Percentiles rank a stretch among this genome's conserved stretches.
Evolutionary conservation across 495 filamentous ascomycete genomes (phyloP).

Genomic region (Amphirosellinia nigrospora): DNA sequence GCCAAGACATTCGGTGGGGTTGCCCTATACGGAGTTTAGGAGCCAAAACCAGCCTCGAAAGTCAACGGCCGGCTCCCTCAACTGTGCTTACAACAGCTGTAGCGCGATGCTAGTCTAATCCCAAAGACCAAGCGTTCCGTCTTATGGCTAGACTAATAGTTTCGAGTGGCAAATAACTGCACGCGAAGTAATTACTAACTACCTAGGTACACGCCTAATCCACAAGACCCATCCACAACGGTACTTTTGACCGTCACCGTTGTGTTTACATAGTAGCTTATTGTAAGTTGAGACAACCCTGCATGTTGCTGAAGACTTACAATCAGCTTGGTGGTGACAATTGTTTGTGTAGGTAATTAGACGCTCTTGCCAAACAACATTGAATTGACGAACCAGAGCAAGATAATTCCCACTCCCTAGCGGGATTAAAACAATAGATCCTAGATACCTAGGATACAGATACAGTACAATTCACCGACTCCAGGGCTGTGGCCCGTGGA

Average conservation of each 20-base stretch:
- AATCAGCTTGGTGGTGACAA: too few species aligned
- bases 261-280: background rate
- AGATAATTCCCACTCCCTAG: constrained; percentile 7
- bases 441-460: too few species aligned
- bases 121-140: background rate
- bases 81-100: constrained; percentile 4
- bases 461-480: background rate
- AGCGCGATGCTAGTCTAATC: constrained; percentile 6
- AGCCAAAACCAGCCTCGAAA: constrained; percentile 4
- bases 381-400: constrained; percentile 2
- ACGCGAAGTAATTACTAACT: background rate
- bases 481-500: constrained; percentile 11
- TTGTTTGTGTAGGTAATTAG: too few species aligned
- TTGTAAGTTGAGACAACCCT: background rate
- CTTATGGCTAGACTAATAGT: background rate
- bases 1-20: constrained; percentile 22
- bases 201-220: background rate
- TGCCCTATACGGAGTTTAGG: constrained; percentile 17
- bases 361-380: background rate
- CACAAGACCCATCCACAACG: background rate
- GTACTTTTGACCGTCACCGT: background rate
- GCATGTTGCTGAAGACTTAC: too few species aligned
- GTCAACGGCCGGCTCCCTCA: constrained; percentile 6
- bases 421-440: background rate
- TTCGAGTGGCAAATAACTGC: background rate